Base-by-base conservation (phyloP, 768 basidiomycete species). In the Boletus rubescentipes region DNA sequence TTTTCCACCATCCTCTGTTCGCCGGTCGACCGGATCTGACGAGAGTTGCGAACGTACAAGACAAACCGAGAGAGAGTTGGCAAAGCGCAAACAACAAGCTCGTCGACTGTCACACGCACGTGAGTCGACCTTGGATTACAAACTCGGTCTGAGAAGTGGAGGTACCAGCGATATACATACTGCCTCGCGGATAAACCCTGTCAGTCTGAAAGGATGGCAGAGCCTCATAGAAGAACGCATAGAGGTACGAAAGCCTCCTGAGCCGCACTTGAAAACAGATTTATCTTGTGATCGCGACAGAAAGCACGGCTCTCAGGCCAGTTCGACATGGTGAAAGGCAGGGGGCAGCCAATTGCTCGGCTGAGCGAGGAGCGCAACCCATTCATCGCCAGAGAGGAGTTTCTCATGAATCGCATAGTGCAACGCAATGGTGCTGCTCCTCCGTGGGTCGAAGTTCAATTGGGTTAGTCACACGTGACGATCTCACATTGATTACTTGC, bases 391-490 rank as follows among this genome's bases (percentile, higher is more conserved):
- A 77, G 87, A 9, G 88, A 89, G 60, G 91, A 93, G 64, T 89
- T 86, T 61, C 73, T 93, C 44, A 85, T 93, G 86, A 94, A 93
- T 60, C 82, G 91, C 12, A 91, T 92, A 53, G 80, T 93, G 8
- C 85, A 90, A 63, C 77, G 83, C 46, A 87, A 91, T 58, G 90
- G 88, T n/a, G 88, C 87, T 7, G 81, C 83, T 4, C 92, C 91
- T 30, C 87, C 89, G 4, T 94, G 92, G 91, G 85, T 93, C 1
- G 91, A 93, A 70, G 62, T 91, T 32, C 91, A 92, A 68, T 74
- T 76, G 51, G 87, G 86, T 84, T 57, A 42, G 80, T 38, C n/a
- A 23, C 67, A 20, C 9, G 12, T 29, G n/a, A n/a, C n/a, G n/a
- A 34, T 20, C 39, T 15, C 29, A n/a, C n/a, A 42, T 23, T 37